phyloP scores from a whole-genome alignment of 768 basidiomycete genomes.

The Suillus occidentalis region DNA sequence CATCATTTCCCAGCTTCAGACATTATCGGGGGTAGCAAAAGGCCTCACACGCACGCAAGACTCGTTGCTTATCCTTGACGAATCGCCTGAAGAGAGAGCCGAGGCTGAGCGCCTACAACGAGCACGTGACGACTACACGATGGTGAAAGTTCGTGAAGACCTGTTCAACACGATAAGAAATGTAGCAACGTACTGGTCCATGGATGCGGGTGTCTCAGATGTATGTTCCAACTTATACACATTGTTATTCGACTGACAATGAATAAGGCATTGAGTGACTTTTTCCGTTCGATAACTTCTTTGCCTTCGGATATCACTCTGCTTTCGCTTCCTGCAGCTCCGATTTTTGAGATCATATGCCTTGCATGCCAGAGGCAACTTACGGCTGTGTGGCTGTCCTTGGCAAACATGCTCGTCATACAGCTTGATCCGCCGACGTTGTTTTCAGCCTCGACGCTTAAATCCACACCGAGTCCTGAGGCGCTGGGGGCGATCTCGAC shows the following conservation, averaged over 20 bases:
- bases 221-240: slow-evolving; percentile 46
- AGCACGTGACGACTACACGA: slow-evolving; percentile 64
- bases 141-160: slow-evolving; percentile 62
- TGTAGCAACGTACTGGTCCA: slow-evolving; percentile 74
- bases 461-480: slow-evolving; percentile 51
- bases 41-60: slow-evolving; percentile 82
- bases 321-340: slow-evolving; percentile 77
- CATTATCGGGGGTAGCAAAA: slow-evolving; percentile 81
- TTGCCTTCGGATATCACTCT: slow-evolving; percentile 76
- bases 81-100: slow-evolving; percentile 48
- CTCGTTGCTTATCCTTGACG: slow-evolving; percentile 58
- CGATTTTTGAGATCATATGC: slow-evolving; percentile 78
- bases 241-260: slow-evolving; percentile 2
- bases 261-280: slow-evolving; percentile 70
- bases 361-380: slow-evolving; percentile 68
- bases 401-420: slow-evolving; percentile 76
- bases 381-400: slow-evolving; percentile 81
- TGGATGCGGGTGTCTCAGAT: slow-evolving; percentile 72
- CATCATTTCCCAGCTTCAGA: slow-evolving; percentile 74
- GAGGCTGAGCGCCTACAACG: slow-evolving; percentile 55
- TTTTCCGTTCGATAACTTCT: slow-evolving; percentile 84
- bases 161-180: slow-evolving; percentile 61
- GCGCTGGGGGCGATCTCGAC: slow-evolving; percentile 56
- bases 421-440: slow-evolving; percentile 76
- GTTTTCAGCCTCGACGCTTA: slow-evolving; percentile 41